Evolutionary conservation across 2,329 filamentous ascomycete genomes (phyloP), one percentile per base, ranked within the genome.

Genomic region (Monilinia fructigena): DNA sequence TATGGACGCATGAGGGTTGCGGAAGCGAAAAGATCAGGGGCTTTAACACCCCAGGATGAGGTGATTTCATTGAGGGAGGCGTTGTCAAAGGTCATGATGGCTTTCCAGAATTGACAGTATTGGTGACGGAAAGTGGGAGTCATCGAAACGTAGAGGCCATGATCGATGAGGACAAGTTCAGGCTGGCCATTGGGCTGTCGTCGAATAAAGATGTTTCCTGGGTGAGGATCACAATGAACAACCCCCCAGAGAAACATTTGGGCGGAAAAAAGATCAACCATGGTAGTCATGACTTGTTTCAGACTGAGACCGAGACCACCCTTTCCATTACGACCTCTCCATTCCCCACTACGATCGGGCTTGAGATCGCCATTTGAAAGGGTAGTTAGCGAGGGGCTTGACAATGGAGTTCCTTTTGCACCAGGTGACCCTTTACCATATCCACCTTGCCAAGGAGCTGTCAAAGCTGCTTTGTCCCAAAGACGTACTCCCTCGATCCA

Each of bases 221-320:
- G 95, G 75, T 99, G 95, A 12, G 95, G 95, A 77, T 99, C 95
- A 79, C 94, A 97, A 80, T 99, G 94, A 0, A 98, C 91, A 54
- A 91, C 85, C 16, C 95, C 95, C 91, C 92, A 98, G 70, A 96
- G 89, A 82, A 97, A 99, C 84, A 98, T 98, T 76, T 98, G 94
- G 2, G 92, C 93, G n/a, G 89, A 91, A 81, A 98, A 99, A 45
- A 98, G 84, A 76, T 97, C 94, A 60, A 97, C 86, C 88, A 98
- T 97, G 42, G 92, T 97, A 7, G 89, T 90, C 95, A 98, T 98
- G 67, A 97, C 92, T 67, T 94, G 89, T 74, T 90, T 91, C 40
- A 92, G 82, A 10, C 86, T 88, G 3, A 99, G 81, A 0, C 95
- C 95, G 0, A 98, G 85, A 0, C 95, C 95, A 60, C 93, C 94